A percentile compares a stretch with the other conserved stretches of the same genome.
Evolutionary conservation across 345 rosid genomes (phyloP).

Genomic region (Eutrema yunnanense): DNA sequence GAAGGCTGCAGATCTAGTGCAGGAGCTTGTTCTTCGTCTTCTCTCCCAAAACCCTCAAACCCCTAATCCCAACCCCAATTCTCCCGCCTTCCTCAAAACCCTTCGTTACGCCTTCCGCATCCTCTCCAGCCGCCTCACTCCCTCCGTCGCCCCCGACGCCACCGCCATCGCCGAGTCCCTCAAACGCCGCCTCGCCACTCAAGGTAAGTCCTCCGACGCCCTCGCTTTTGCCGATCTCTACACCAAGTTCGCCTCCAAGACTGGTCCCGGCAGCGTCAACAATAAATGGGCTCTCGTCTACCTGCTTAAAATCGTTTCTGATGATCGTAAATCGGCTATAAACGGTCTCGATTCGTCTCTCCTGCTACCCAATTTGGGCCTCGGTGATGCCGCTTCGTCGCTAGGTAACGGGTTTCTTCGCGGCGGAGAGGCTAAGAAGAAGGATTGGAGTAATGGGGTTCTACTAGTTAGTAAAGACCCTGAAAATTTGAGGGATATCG

Average conservation of each 20-base stretch:
- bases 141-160: conserved; percentile 74
- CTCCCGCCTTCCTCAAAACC: conserved; percentile 48
- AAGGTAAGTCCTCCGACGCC: conserved; percentile 84
- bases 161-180: conserved; percentile 84
- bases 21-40: conserved; percentile 74
- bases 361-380: conserved; percentile 56
- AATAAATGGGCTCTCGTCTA: conserved; percentile 93
- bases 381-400: conserved; percentile 26
- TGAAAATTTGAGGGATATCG: conserved; percentile 65
- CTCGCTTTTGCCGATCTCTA: conserved; percentile 80
- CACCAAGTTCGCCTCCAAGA: conserved; percentile 72
- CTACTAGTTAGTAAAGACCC: conserved; percentile 68
- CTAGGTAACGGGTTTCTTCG: conserved; percentile 29
- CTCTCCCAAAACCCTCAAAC: conserved; percentile 53
- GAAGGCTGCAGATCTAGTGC: conserved; percentile 69
- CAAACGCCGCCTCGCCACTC: conserved; percentile 88
- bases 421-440: conserved; percentile 33
- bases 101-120: conserved; percentile 80
- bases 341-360: conserved; percentile 37
- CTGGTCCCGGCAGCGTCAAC: conserved; percentile 79
- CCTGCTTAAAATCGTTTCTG: conserved; percentile 73
- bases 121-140: conserved; percentile 79
- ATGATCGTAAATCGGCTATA: conserved; percentile 43
- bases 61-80: conserved; percentile 40
- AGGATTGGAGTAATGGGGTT: conserved; percentile 67